Base-by-base conservation (phyloP, 1,284 basidiomycete genomes). In the Ganoderma meredithae region DNA sequence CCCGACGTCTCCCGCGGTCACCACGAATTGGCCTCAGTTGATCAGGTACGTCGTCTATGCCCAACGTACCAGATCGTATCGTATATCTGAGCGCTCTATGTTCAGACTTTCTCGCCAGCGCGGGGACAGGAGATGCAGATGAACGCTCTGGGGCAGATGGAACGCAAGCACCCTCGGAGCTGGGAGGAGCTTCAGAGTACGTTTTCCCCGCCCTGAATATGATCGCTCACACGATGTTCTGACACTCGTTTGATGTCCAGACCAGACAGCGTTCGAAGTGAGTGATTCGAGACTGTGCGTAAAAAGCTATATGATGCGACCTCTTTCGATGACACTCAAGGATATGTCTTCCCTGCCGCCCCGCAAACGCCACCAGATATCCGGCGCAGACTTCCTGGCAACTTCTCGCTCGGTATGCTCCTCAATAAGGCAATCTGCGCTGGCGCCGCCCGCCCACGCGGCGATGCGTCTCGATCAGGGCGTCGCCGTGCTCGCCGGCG, bases 81-180 rank as follows among this genome's bases (percentile, higher is more conserved):
- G 31, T 15, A 56, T 40, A 60, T 62, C 59, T 39, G 25, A 65
- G 43, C 43, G 39, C 60, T 53, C 66, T 69, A 67, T 71, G 44
- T 70, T 69, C 70, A 68, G 69, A 67, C 67, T 4, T 74, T 74
- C 69, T 69, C 71, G 17, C 66, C 69, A 25, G 61, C 71, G 49
- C 69, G 71, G 27, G 71, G 68, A 44, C 75, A 73, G 55, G 75
- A 75, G 52, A 72, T 77, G 68, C 72, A 75, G 49, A 73, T 76
- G 71, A 73, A 73, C 65, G 71, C 72, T 41, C 67, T 76, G 63
- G 71, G 70, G 41, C 70, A 73, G 44, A 68, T 69, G 67, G 73
- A 73, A 60, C 78, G 78, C 58, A 79, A 79, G 60, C 78, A 79
- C 64, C 74, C 75, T n/a, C 74, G 78, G 31, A 74, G 70, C 65